phyloP scores from a whole-genome alignment of 495 filamentous ascomycete species.

The Halenospora varia region DNA sequence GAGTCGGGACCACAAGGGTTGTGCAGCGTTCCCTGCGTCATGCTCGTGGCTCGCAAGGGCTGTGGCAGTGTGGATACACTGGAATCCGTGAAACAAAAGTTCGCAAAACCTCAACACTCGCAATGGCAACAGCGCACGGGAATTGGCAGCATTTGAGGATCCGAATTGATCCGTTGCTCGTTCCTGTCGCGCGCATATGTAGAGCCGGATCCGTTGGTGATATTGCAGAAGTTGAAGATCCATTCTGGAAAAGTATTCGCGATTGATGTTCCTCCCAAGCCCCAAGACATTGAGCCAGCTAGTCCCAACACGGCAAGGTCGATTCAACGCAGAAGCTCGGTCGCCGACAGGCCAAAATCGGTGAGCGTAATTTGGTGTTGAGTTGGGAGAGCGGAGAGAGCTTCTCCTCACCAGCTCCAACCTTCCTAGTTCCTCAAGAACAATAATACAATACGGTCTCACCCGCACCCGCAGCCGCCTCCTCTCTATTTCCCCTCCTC shows the following conservation, averaged over 20 bases:
- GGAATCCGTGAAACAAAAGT: background rate
- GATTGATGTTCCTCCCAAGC: too few relatives aligned
- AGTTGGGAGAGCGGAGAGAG: background rate
- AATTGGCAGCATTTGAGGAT: background rate
- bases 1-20: background rate
- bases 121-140: background rate
- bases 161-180: background rate
- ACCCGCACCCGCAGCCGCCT: background rate
- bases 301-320: background rate
- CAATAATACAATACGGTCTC: background rate
- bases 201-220: background rate
- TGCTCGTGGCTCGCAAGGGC: background rate
- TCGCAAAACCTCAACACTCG: background rate
- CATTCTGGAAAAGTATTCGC: too few relatives aligned
- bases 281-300: too few relatives aligned
- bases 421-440: constrained; percentile 13
- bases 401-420: constrained; percentile 12
- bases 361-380: background rate
- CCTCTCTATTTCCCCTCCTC: background rate
- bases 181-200: background rate
- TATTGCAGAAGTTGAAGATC: too few relatives aligned
- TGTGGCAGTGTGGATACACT: background rate
- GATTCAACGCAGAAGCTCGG: background rate
- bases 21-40: constrained; percentile 1
- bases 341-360: background rate